Base-by-base conservation (phyloP, 805 yeast species). In the Metschnikowia lachancei region DNA sequence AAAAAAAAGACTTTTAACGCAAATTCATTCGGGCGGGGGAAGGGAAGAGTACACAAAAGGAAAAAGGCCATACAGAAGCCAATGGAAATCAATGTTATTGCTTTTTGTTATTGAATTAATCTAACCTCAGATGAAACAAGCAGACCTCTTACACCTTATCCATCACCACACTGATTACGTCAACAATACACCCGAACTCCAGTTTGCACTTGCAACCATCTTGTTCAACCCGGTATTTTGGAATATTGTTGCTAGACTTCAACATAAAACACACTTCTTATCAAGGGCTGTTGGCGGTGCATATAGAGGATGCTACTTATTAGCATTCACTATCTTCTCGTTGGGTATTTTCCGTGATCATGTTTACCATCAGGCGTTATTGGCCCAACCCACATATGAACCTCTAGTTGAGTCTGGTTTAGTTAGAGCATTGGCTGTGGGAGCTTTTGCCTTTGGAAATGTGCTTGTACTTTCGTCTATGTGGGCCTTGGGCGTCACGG, bases 181-280 rank as follows among this genome's bases (percentile, higher is more conserved):
- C 40, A 47, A 42, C n/a, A 26, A 37, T 29, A 44, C 50, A 6
- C 53, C 53, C 1, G 50, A 41, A 39, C 51, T 56, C 41, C 22
- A 42, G 41, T 52, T 43, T 48, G 80, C 92, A 4, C 62, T 87
- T 24, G 76, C 74, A 8, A 78, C 86, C 26, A 86, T 94, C 56
- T 82, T 83, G 13, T 91, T 94, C 78, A 94, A 94, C 64, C 99
- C 99, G 14, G 78, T 87, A 28, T 92, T 91, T 63, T 94, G 99
- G 99, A 94, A 94, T 65, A 76, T 85, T 47, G 95, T 80, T 18
- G 99, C 99, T 5, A 78, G 98, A 57, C 59, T 79, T 22, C 98
- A 94, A 63, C 88, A 88, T 74, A 80, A 80, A 49, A 81, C 87
- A 13, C 85, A 86, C 55, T 58, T 85, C 43, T 67, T 92, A 45